Percentiles rank a stretch among this genome's conserved stretches.
Conservation (phyloP, 495 filamentous ascomycete genomes). For the Xylaria cubensis region DNA sequence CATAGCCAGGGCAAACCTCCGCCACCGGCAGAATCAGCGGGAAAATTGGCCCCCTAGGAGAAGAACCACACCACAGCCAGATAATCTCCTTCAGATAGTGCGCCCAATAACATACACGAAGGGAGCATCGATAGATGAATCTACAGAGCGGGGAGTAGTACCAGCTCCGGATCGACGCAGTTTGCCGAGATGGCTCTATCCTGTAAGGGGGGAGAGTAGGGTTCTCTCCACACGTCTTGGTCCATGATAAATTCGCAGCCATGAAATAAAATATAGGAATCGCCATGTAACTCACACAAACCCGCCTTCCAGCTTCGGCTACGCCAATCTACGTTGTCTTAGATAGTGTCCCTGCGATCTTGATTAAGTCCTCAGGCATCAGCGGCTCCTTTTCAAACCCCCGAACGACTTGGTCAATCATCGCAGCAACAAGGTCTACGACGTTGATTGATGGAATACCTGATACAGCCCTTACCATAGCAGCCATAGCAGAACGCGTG, state of each 20-base stretch:
- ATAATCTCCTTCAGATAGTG: neutral
- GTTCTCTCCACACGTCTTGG: neutral
- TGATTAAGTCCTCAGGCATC: constrained; percentile 50
- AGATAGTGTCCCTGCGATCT: constrained; percentile 38
- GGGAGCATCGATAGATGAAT: neutral
- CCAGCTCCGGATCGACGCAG: neutral
- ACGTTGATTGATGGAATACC: constrained; percentile 47
- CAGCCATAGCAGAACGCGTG: constrained; percentile 18
- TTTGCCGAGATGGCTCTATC: constrained; percentile 8
- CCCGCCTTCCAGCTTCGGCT: neutral
- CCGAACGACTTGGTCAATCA: constrained; percentile 51
- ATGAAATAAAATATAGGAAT: neutral
- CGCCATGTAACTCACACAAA: neutral
- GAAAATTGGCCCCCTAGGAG: constrained; percentile 35
- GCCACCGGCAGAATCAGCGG: constrained; percentile 41
- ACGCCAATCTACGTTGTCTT: neutral
- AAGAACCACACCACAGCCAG: constrained; percentile 14
- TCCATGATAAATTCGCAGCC: neutral
- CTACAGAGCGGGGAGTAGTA: constrained; percentile 9
- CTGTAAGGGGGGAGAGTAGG: neutral
- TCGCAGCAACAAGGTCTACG: constrained; percentile 48
- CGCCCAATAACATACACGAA: constrained; percentile 1
- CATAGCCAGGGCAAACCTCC: constrained; percentile 29
- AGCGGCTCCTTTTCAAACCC: constrained; percentile 56
- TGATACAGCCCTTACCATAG: constrained; percentile 20